These are phyloP conservation scores for Bretziella fagacearum DNA, from an alignment of 2,329 filamentous ascomycete genomes.

Conservation along the genomic window DNA sequence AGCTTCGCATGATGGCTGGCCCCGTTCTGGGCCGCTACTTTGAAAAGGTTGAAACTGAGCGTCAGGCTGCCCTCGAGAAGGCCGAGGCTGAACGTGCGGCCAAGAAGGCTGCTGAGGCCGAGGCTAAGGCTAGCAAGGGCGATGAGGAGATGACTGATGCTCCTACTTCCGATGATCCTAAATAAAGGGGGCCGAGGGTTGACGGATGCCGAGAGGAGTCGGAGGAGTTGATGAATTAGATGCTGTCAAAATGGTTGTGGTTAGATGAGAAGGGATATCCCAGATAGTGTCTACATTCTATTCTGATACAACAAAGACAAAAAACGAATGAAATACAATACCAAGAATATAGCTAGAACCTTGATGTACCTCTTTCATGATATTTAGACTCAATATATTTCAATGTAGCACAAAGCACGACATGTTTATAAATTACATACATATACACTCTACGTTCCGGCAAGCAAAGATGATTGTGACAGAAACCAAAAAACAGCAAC, in stretches of 20 bases:
- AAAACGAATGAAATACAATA: conserved; percentile 1
- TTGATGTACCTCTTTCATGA: too few relatives aligned
- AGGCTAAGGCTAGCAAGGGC: conserved; percentile 36
- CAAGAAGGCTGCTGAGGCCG: conserved; percentile 41
- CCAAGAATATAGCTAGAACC: too few relatives aligned
- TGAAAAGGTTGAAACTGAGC: conserved; percentile 81
- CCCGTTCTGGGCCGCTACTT: conserved; percentile 89
- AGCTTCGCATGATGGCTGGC: conserved; percentile 78
- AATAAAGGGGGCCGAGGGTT: conserved; percentile 5
- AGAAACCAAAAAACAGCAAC: not conserved
- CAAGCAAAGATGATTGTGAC: not conserved
- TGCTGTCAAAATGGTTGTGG: conserved; percentile 4
- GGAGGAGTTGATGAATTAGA: not conserved
- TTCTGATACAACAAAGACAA: conserved; percentile 5
- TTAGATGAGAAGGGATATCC: conserved; percentile 8
- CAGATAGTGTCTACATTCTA: conserved; percentile 3
- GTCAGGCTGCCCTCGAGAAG: conserved; percentile 59
- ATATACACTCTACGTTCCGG: too few relatives aligned
- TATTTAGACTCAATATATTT: too few relatives aligned
- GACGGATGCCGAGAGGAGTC: not conserved
- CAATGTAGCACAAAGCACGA: too few relatives aligned
- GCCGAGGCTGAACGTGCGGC: conserved; percentile 62
- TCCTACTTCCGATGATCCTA: conserved; percentile 30
- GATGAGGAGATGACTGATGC: conserved; percentile 50
- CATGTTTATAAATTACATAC: too few relatives aligned